Evolutionary conservation across 1,284 basidiomycete genomes (phyloP), one percentile per base, ranked within the genome.

Genomic region (Singerocomus rubriflavus): DNA sequence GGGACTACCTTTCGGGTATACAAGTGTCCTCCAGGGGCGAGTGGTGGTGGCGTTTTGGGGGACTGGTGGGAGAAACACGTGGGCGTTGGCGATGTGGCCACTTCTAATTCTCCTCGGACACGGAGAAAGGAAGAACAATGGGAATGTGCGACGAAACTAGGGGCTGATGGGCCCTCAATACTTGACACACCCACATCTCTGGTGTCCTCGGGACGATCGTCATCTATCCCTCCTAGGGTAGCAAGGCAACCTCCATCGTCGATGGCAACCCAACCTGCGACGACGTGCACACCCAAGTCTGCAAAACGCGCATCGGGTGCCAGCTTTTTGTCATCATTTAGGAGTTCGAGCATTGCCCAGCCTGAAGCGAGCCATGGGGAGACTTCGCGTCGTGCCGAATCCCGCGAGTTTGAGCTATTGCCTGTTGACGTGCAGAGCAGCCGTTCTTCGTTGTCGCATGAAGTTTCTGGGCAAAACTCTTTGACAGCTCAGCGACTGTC

Each of bases 1-100:
- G 97, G 96, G 35, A 99, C 96, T 6, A 78, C 79, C 56, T 84
- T 99, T 64, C 80, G 82, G 54, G 78, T 98, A 50, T 99, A 94
- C 76, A 83, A 84, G 60, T 84, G 82, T 56, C 76, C 77, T 17
- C 68, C 73, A 4, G 72, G 74, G 27, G 68, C 70, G 38, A 70
- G 72, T 37, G 76, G 81, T 25, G 78, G 76, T 12, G 73, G 75
- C 17, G 73, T 71, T 39, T 63, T 88, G 36, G 81, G 79, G 53
- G 79, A 79, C 51, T 88, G 85, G 85, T 90, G 87, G 87, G 87
- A 90, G 70, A 78, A 73, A 54, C 78, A 75, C 43, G 79, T 88
- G 5, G 88, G 88, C 1, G 86, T 78, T 13, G 82, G 84, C 29
- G 83, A 88, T 68, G 71, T 76, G 44, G 59, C 63, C 57, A 38